Evolutionary conservation across 2,329 filamentous ascomycete genomes (phyloP), one percentile per base, ranked within the genome.

Genomic region (Fusarium irregulare): DNA sequence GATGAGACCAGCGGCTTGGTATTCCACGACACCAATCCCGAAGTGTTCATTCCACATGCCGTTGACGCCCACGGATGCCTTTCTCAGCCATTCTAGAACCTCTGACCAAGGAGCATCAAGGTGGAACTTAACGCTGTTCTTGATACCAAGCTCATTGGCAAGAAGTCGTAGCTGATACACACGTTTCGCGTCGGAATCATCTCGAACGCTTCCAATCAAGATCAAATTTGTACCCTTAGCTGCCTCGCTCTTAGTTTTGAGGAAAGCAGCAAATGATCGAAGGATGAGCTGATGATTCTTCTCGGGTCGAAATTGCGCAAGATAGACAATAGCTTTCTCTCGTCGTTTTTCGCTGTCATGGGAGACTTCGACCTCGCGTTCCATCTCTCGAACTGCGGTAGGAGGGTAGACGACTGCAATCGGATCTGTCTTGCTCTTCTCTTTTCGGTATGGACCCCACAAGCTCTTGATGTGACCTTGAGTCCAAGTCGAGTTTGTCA

Each of bases 31-130:
- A 2, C 96, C 96, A 63, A 99, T 99, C 23, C 96, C 96, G 78
- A 99, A 99, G 80, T 99, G 96, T 82, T 99, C 96, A 78, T 98
- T 98, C 95, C 96, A 99, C 96, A 99, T 99, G 76, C 92, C 93
- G 75, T 99, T 99, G 30, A 97, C 94, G 51, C 96, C 96, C 3
- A 99, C 88, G 20, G 89, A 95, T 6, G 92, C 90, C 67, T 85
- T 89, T 56, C 88, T 84, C 65, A 98, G 84, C 88, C 93, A 94
- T 32, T 92, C 87, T 12, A 98, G 84, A 56, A 99, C 93, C 72
- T 93, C 88, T 6, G 92, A 89, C 94, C 95, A 99, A 27, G 92
- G 89, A 1, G 93, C 94, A 78, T 99, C 94, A 59, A 94, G 90
- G 68, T 97, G 88, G 78, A 99, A 99, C 60, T 93, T 89, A 45